Conservation (phyloP, 78 protist species). For the Neovahlkampfia damariscottae region DNA sequence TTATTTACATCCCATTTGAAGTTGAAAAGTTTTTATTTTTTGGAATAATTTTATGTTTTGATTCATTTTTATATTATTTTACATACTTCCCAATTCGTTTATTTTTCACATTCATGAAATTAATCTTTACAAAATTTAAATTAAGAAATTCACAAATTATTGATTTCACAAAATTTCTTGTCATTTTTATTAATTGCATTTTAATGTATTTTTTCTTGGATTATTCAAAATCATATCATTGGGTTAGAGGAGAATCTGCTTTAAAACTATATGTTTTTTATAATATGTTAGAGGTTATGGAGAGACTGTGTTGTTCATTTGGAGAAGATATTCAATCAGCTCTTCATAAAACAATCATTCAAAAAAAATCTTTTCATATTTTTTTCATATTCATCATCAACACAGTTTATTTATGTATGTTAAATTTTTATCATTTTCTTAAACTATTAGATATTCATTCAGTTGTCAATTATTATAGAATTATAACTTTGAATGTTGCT, state of each 20-base stretch:
- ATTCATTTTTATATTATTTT: not conserved
- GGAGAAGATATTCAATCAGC: not conserved
- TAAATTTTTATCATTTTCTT: not conserved
- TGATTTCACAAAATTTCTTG: not conserved
- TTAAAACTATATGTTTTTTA: slow-evolving; percentile 10
- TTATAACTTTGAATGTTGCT: slow-evolving; percentile 14
- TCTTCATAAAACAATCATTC: not conserved
- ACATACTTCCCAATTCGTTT: not conserved
- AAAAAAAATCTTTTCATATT: not conserved
- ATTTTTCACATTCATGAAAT: not conserved
- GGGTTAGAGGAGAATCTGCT: not conserved
- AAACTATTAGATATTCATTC: not conserved
- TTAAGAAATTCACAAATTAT: not conserved
- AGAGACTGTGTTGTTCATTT: not conserved
- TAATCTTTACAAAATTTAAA: not conserved
- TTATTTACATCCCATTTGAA: no score
- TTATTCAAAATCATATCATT: slow-evolving; percentile 7
- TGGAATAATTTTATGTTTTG: not conserved
- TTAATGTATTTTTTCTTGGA: slow-evolving; percentile 1
- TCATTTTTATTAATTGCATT: not conserved
- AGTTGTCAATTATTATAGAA: not conserved
- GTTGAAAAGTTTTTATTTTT: not conserved
- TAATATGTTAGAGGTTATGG: slow-evolving; percentile 4
- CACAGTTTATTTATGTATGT: not conserved
- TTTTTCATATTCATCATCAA: not conserved